phyloP scores from a whole-genome alignment of 1,284 basidiomycete species.

The Ustilago loliicola region DNA sequence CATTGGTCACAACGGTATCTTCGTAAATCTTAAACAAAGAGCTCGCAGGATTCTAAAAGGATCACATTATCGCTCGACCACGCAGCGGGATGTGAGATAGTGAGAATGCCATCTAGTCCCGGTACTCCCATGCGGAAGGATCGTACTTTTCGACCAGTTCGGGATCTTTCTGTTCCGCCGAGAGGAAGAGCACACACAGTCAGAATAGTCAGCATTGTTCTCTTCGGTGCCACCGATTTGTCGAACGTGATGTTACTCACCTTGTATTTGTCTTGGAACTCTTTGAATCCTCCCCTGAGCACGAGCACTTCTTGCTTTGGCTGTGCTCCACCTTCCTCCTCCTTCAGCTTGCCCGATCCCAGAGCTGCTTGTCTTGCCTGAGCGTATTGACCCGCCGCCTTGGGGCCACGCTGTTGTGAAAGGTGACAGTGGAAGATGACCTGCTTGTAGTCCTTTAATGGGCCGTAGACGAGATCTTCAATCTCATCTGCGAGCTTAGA shows the following conservation, averaged over 20 bases:
- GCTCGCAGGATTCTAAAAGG: not conserved
- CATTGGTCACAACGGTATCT: not conserved
- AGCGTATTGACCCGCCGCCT: constrained; percentile 69
- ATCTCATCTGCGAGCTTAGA: constrained; percentile 58
- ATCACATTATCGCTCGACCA: too few relatives aligned
- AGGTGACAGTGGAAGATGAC: constrained; percentile 71
- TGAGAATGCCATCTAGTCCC: constrained; percentile 26
- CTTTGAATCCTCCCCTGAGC: constrained; percentile 69
- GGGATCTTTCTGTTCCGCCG: constrained; percentile 45
- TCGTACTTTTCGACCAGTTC: constrained; percentile 68
- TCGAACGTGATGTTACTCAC: constrained; percentile 24
- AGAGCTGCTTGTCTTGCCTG: constrained; percentile 59
- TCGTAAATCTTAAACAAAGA: not conserved
- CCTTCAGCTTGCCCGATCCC: constrained; percentile 24
- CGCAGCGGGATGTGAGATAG: too few relatives aligned
- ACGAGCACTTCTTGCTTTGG: constrained; percentile 66
- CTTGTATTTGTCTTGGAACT: constrained; percentile 68
- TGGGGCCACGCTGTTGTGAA: constrained; percentile 70
- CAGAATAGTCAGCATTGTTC: too few relatives aligned
- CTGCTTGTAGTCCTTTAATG: constrained; percentile 56
- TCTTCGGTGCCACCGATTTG: too few relatives aligned
- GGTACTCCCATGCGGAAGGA: constrained; percentile 59
- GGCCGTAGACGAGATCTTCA: constrained; percentile 56
- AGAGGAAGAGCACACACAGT: too few relatives aligned
- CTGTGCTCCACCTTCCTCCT: constrained; percentile 3